Evolutionary conservation across 352 stramenopile genomes (phyloP).

Genomic region (Phytophthora ramorum): DNA sequence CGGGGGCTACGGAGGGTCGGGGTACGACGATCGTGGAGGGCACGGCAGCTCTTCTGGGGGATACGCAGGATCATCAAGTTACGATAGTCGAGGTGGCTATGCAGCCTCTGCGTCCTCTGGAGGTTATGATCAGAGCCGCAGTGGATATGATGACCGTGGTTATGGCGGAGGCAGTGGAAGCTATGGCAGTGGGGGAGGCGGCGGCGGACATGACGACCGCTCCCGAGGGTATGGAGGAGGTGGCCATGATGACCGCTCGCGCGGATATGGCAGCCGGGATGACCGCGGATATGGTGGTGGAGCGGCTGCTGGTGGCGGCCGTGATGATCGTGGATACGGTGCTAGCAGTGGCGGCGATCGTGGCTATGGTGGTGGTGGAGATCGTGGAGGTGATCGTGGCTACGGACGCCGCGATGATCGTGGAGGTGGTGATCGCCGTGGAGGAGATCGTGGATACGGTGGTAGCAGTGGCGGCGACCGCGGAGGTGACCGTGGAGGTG

Average conservation of each 20-base stretch:
- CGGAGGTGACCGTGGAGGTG: neutral
- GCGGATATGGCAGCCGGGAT: conserved; percentile 36
- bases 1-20: conserved; percentile 20
- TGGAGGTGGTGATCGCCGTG: conserved; percentile 5
- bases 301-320: conserved; percentile 13
- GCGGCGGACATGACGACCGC: neutral
- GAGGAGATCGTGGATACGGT: conserved; percentile 31
- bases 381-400: conserved; percentile 13
- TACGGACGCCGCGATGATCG: neutral
- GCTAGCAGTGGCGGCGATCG: conserved; percentile 24
- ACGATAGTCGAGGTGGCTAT: conserved; percentile 40
- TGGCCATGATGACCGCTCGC: conserved; percentile 37
- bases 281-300: conserved; percentile 20
- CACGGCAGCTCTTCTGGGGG: conserved; percentile 24
- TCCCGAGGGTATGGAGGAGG: neutral
- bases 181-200: conserved; percentile 1
- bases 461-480: conserved; percentile 19
- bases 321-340: conserved; percentile 32
- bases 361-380: conserved; percentile 22
- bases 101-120: conserved; percentile 20
- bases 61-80: conserved; percentile 15
- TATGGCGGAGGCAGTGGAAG: conserved; percentile 3
- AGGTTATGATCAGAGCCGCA: conserved; percentile 38
- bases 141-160: conserved; percentile 22
- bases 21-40: conserved; percentile 37